Percentiles rank a stretch among this genome's conserved stretches.
Evolutionary conservation across 768 basidiomycete genomes (phyloP).

Genomic region (Russula emetica): DNA sequence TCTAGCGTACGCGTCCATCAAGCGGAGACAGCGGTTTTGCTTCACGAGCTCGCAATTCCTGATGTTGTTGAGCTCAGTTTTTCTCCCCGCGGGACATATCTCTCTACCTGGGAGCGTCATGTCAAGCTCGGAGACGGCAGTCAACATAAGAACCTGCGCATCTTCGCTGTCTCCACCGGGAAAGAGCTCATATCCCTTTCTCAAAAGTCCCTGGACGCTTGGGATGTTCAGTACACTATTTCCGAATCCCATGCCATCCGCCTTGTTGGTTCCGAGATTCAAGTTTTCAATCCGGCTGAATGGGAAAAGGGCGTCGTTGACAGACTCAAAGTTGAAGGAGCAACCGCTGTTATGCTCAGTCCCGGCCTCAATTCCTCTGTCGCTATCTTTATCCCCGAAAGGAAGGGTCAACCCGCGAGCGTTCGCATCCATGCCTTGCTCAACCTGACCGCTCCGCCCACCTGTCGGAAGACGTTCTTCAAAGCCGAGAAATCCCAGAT

Average conservation of each 20-base stretch:
- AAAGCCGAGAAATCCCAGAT: conserved; percentile 90
- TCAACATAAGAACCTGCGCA: conserved; percentile 90
- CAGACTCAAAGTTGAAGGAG: conserved; percentile 79
- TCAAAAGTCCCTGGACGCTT: conserved; percentile 87
- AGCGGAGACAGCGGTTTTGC: conserved; percentile 65
- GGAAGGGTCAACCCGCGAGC: conserved; percentile 90
- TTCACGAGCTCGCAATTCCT: conserved; percentile 69
- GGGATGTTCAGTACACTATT: conserved; percentile 89
- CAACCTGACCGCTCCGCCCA: conserved; percentile 57
- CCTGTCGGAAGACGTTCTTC: conserved; percentile 88
- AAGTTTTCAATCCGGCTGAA: conserved; percentile 76
- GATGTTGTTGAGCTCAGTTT: conserved; percentile 83
- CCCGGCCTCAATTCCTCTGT: conserved; percentile 82
- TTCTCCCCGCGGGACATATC: conserved; percentile 88
- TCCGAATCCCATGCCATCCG: conserved; percentile 84
- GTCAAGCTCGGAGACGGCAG: conserved; percentile 85
- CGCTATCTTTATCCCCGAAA: conserved; percentile 92
- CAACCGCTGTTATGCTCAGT: conserved; percentile 70
- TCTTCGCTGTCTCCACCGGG: conserved; percentile 83
- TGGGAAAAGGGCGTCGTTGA: conserved; percentile 77
- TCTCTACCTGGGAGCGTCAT: conserved; percentile 95
- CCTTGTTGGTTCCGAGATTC: conserved; percentile 75
- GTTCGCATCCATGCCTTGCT: conserved; percentile 79
- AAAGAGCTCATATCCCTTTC: conserved; percentile 83
- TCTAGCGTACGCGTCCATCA: conserved; percentile 73